Percentiles rank a stretch among this genome's conserved stretches.
These are phyloP conservation scores for Pelargonium australe DNA, from an alignment of 441 rosid species.

Conservation along the genomic window DNA sequence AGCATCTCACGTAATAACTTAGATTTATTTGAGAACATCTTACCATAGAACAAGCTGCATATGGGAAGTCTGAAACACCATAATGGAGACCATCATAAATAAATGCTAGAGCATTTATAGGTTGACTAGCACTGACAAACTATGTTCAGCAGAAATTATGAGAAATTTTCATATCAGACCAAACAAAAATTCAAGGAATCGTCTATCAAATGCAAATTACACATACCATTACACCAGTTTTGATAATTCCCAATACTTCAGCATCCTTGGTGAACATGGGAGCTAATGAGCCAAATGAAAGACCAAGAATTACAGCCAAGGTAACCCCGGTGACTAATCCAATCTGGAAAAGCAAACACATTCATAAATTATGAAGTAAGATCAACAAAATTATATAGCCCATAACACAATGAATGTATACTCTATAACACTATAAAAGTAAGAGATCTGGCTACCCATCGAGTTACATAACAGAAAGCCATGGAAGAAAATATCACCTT, in stretches of 20 bases:
- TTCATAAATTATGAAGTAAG: neutral
- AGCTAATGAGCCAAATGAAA: constrained; percentile 64
- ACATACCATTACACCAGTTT: constrained; percentile 75
- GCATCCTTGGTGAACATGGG: constrained; percentile 77
- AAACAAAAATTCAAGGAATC: neutral
- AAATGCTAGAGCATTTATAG: constrained; percentile 82
- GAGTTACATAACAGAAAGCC: constrained; percentile 8
- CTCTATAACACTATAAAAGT: neutral
- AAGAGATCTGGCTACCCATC: neutral
- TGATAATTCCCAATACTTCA: constrained; percentile 62
- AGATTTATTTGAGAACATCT: constrained; percentile 11
- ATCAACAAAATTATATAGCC: neutral
- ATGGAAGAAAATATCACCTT: constrained; percentile 40
- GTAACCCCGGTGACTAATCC: constrained; percentile 62
- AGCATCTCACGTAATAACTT: neutral
- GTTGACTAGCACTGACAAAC: constrained; percentile 92
- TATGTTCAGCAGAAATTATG: constrained; percentile 11
- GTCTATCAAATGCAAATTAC: neutral
- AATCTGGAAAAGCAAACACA: constrained; percentile 41
- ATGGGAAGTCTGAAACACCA: constrained; percentile 90
- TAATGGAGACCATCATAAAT: constrained; percentile 91
- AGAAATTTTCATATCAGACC: neutral
- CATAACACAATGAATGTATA: constrained; percentile 1
- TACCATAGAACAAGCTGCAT: constrained; percentile 89
- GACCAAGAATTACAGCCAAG: constrained; percentile 62